These are phyloP conservation scores for Russula virescens DNA, from an alignment of 768 basidiomycete species.

Conservation along the genomic window DNA sequence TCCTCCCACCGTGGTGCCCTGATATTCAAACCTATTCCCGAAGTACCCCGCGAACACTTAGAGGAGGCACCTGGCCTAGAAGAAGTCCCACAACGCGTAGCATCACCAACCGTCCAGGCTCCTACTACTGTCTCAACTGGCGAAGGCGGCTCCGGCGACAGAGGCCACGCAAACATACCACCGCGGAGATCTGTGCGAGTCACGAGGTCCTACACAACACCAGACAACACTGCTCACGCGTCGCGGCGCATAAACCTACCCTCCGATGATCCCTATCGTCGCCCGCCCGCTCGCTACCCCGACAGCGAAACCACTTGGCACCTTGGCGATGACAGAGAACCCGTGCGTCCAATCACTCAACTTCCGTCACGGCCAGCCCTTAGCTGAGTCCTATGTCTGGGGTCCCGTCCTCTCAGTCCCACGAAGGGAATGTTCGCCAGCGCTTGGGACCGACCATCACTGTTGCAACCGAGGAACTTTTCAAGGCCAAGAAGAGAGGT, in stretches of 20 bases:
- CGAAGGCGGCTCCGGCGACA: too few relatives aligned
- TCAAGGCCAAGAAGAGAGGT: conserved; percentile 1
- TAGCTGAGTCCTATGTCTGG: neutral
- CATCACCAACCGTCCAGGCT: too few relatives aligned
- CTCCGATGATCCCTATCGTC: neutral
- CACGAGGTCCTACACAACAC: too few relatives aligned
- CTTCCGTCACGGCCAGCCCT: neutral
- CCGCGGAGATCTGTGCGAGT: too few relatives aligned
- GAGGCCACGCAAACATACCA: too few relatives aligned
- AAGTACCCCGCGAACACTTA: too few relatives aligned
- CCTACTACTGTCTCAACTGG: too few relatives aligned
- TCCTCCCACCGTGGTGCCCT: too few relatives aligned
- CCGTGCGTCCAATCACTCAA: neutral
- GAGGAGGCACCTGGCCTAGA: too few relatives aligned
- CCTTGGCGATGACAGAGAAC: neutral
- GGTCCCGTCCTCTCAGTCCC: neutral
- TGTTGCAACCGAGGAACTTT: neutral
- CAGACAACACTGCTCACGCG: neutral
- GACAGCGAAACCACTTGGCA: neutral
- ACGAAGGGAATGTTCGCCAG: neutral
- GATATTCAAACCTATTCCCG: too few relatives aligned
- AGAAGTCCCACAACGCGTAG: too few relatives aligned
- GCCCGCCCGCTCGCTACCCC: neutral
- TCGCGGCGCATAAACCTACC: neutral
- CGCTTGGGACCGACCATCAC: conserved; percentile 8